Evolutionary conservation across 2,329 filamentous ascomycete species (phyloP).

Genomic region (Colletotrichum graminicola): DNA sequence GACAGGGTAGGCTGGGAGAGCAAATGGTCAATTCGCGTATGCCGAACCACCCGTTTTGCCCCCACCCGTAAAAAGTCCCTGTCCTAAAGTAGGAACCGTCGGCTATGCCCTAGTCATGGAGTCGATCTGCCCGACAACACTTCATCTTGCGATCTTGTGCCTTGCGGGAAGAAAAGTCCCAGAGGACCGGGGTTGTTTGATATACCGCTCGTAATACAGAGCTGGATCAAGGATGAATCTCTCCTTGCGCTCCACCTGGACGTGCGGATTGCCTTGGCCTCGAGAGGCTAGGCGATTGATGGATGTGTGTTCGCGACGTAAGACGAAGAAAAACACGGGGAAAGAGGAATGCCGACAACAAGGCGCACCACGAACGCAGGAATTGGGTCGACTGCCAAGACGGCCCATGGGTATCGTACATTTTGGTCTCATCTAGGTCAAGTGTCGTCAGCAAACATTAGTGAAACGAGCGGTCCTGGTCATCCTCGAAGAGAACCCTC

Average conservation of each 20-base stretch:
- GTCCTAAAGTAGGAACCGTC: slow-evolving; percentile 46
- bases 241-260: slow-evolving; percentile 83
- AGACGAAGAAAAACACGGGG: slow-evolving; percentile 20
- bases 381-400: slow-evolving; percentile 6
- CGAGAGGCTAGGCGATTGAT: slow-evolving; percentile 9
- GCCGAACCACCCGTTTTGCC: slow-evolving; percentile 50
- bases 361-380: slow-evolving; percentile 16
- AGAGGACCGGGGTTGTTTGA: slow-evolving; percentile 50
- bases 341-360: slow-evolving; percentile 26
- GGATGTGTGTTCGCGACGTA: neutral
- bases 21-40: slow-evolving; percentile 58
- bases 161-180: slow-evolving; percentile 29
- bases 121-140: slow-evolving; percentile 33
- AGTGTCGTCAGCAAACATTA: slow-evolving; percentile 39
- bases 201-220: slow-evolving; percentile 84
- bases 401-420: slow-evolving; percentile 56
- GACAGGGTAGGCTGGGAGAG: slow-evolving; percentile 51
- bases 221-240: slow-evolving; percentile 77
- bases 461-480: slow-evolving; percentile 8
- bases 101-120: slow-evolving; percentile 42
- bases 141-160: slow-evolving; percentile 44
- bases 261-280: slow-evolving; percentile 65
- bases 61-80: slow-evolving; percentile 48
- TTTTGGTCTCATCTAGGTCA: slow-evolving; percentile 38
- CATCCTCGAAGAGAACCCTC: slow-evolving; percentile 65